Evolutionary conservation across 441 rosid species (phyloP).

Genomic region (Arabidopsis hybrid): DNA sequence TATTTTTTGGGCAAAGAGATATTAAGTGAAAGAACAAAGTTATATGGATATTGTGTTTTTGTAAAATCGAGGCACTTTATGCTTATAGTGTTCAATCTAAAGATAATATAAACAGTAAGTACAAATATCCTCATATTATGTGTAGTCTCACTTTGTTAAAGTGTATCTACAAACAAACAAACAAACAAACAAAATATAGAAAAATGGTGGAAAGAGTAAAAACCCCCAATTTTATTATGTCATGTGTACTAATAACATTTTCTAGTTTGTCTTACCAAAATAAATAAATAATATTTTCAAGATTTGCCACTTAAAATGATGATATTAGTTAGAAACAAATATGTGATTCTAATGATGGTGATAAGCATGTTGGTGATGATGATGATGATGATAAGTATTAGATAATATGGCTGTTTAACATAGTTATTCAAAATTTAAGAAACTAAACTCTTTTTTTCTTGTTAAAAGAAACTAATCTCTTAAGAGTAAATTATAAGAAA

Average conservation of each 20-base stretch:
- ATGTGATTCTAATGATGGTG: background rate
- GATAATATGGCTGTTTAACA: no score
- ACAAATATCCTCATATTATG: no score
- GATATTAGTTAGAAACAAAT: background rate
- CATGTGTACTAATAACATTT: background rate
- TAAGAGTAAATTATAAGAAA: no score
- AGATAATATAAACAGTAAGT: background rate
- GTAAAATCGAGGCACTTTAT: background rate
- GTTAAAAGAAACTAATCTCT: no score
- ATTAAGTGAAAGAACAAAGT: background rate
- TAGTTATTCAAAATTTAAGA: no score
- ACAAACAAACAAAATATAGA: no score
- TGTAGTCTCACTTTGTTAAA: background rate
- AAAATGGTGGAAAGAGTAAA: background rate
- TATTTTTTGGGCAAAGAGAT: constrained; percentile 52
- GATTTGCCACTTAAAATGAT: background rate
- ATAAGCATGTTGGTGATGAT: background rate
- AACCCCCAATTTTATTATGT: background rate
- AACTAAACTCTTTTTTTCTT: no score
- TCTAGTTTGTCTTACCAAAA: background rate
- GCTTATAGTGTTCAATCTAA: background rate
- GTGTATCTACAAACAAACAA: background rate
- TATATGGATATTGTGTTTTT: background rate
- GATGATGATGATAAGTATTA: background rate
- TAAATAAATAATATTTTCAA: background rate